Base-by-base conservation (phyloP, 2,329 filamentous ascomycete genomes). In the Neoscytalidium dimidiatum region DNA sequence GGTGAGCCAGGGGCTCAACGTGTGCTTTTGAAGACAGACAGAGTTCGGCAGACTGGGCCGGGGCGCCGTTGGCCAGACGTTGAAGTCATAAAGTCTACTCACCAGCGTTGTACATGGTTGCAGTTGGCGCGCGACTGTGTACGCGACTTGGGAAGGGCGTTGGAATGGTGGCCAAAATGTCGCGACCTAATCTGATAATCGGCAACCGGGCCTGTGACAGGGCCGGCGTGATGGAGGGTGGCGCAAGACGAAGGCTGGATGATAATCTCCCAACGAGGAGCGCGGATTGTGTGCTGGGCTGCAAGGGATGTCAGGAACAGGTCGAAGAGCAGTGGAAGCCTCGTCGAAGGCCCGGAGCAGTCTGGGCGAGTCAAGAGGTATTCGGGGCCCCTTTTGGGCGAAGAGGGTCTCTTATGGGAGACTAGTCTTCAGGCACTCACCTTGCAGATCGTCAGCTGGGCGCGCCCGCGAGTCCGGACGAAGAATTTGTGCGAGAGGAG, bases 141-240 rank as follows among this genome's bases (percentile, higher is more conserved):
- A 71, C 72, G 73, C 71, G 70, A 72, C 65, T 69, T 69, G 71
- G 70, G 71, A 70, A 75, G 72, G 73, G 73, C 70, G 69, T 66
- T 70, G 72, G 74, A 76, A 77, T 77, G 74, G 69, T 67, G 68
- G 69, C 70, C 58, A 66, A 48, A 46, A 62, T 62, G 53, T 68
- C 64, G 57, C 64, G 48, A 46, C 53, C 57, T 48, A 43, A 48
- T 62, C 29, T 48, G 63, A 62, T 62, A 58, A 56, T 66, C 29
- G 53, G 46, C 49, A 58, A 60, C 7, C 67, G 66, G 58, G 69
- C 72, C 70, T 70, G 69, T 67, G 62, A 56, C 49, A 64, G 49
- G 61, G n/a, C 33, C 14, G 19, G 48, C 58, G 58, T 44, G 53
- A 64, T 68, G 73, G 72, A 67, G 68, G 66, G 68, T 49, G 46